Evolutionary conservation across 352 stramenopile species (phyloP).

Genomic region (Globisporangium ultimum): DNA sequence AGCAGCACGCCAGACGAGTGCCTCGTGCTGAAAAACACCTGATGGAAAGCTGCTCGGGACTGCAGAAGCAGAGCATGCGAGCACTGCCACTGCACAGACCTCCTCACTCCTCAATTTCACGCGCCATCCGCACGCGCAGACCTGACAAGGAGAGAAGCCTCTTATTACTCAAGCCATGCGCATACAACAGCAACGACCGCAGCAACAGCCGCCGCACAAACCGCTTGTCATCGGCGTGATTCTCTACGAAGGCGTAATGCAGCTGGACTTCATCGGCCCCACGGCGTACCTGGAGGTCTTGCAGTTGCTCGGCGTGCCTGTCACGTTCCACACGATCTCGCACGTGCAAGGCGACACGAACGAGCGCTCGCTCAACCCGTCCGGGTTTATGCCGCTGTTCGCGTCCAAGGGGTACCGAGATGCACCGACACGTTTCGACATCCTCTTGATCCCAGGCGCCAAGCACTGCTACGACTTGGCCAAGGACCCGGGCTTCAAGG

Average conservation of each 20-base stretch:
- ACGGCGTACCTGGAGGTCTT: constrained; percentile 51
- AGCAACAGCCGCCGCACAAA: too few relatives aligned
- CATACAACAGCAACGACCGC: too few relatives aligned
- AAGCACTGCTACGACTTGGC: constrained; percentile 25
- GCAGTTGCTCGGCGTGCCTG: constrained; percentile 24
- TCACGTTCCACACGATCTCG: constrained; percentile 22
- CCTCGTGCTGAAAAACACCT: too few relatives aligned
- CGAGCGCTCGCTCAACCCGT: too few relatives aligned
- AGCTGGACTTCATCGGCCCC: constrained; percentile 47
- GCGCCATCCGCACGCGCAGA: too few relatives aligned
- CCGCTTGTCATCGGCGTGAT: constrained; percentile 39
- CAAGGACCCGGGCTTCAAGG: constrained; percentile 33
- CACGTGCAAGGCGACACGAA: constrained; percentile 9
- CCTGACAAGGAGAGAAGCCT: too few relatives aligned
- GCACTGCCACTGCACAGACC: too few relatives aligned
- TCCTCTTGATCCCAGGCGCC: constrained; percentile 42
- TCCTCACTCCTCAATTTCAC: too few relatives aligned
- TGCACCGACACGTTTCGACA: constrained; percentile 28
- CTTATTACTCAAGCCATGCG: too few relatives aligned
- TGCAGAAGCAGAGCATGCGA: too few relatives aligned
- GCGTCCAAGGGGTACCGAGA: constrained; percentile 27
- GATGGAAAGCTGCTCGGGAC: too few relatives aligned
- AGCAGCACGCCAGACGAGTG: too few relatives aligned
- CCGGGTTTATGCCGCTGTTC: constrained; percentile 23
- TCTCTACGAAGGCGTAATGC: constrained; percentile 43